Evolutionary conservation across 768 basidiomycete species (phyloP).

Genomic region (Leccinum obscurum): DNA sequence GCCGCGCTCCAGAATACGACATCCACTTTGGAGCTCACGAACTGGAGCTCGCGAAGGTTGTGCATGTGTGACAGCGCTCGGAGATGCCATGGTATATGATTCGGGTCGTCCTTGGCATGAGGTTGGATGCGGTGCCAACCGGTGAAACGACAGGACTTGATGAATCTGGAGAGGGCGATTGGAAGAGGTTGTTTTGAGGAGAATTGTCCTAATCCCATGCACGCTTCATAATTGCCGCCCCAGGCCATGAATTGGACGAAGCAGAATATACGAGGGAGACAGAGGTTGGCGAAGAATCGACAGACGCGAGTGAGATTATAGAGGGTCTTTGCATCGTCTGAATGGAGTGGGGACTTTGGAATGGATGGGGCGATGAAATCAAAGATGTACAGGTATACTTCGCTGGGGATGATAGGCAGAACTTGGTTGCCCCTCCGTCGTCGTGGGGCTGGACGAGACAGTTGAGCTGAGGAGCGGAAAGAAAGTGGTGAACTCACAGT

Average conservation of each 20-base stretch:
- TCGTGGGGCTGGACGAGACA: too few species aligned
- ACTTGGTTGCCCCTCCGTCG: neutral
- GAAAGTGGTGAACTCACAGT: neutral
- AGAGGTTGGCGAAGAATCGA: neutral
- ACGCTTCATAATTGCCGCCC: too few species aligned
- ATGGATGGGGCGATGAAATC: neutral
- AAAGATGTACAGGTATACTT: neutral
- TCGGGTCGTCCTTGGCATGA: too few species aligned
- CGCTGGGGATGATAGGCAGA: neutral
- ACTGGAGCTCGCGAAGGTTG: neutral
- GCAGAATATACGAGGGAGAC: neutral
- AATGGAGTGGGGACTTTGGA: neutral
- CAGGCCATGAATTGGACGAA: neutral
- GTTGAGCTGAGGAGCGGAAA: neutral
- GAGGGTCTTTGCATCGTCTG: neutral
- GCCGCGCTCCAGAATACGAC: neutral
- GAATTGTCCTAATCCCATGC: neutral
- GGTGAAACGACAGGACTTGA: neutral
- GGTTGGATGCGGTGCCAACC: neutral
- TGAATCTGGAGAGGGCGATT: neutral
- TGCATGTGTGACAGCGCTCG: neutral
- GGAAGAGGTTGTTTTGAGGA: neutral
- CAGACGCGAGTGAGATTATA: neutral
- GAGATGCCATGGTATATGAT: too few species aligned
- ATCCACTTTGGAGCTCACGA: neutral